Conservation (phyloP, 1,284 basidiomycete genomes). For the Wallemia ichthyophaga region DNA sequence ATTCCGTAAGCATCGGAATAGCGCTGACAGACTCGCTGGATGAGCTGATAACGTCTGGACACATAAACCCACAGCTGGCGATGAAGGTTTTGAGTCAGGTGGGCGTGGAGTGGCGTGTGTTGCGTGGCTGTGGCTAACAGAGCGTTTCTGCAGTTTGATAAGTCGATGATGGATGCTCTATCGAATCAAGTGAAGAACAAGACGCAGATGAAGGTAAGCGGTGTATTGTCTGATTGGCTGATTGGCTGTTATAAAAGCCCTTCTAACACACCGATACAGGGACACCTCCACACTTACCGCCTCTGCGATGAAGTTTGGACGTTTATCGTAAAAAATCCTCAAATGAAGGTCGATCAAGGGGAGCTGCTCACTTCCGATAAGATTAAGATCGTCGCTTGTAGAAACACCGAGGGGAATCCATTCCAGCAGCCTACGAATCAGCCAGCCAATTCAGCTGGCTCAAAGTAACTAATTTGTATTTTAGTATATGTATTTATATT, state of each 20-base stretch:
- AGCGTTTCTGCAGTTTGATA: constrained; percentile 45
- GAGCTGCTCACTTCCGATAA: constrained; percentile 41
- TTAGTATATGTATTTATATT: not conserved
- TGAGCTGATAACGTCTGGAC: constrained; percentile 86
- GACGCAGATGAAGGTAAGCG: constrained; percentile 49
- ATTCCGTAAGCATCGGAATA: constrained; percentile 48
- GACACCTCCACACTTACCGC: constrained; percentile 68
- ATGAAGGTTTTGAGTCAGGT: constrained; percentile 94
- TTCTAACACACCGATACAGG: too few relatives aligned
- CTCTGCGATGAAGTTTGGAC: constrained; percentile 93
- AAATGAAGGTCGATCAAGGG: constrained; percentile 79
- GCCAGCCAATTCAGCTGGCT: not conserved
- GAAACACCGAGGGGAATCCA: constrained; percentile 58
- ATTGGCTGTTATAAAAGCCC: too few relatives aligned
- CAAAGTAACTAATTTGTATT: not conserved
- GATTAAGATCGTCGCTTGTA: constrained; percentile 88
- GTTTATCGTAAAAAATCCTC: constrained; percentile 67
- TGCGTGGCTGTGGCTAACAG: constrained; percentile 1
- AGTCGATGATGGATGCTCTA: constrained; percentile 64
- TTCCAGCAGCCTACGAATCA: constrained; percentile 12
- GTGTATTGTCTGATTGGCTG: too few relatives aligned
- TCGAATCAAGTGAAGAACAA: constrained; percentile 73
- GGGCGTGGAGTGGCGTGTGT: constrained; percentile 9
- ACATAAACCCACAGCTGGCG: constrained; percentile 86
- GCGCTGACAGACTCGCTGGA: constrained; percentile 95